phyloP scores from a whole-genome alignment of 176 grass and related monocot species.

The Aegilops tauschii region DNA sequence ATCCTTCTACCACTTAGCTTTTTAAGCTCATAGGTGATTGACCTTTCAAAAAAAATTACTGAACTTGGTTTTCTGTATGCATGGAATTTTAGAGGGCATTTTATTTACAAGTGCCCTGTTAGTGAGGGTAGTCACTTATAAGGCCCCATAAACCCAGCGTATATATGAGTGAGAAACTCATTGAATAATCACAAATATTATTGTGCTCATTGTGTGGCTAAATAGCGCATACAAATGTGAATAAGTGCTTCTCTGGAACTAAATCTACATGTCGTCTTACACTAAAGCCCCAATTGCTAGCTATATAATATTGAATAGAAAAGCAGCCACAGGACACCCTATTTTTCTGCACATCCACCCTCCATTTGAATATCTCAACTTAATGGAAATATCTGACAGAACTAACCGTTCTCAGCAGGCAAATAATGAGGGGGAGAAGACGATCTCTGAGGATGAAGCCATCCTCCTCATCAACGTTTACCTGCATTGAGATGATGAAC shows the following conservation, averaged over 20 bases:
- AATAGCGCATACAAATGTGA: neutral
- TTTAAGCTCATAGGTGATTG: neutral
- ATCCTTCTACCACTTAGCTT: neutral
- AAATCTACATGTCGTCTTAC: neutral
- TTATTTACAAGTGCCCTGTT: neutral
- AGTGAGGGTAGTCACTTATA: neutral
- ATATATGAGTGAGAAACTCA: neutral
- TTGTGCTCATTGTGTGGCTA: neutral
- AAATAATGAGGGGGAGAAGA: conserved; percentile 96
- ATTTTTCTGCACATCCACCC: conserved; percentile 3
- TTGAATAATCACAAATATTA: neutral
- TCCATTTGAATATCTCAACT: conserved; percentile 13
- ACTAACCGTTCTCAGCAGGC: conserved; percentile 87
- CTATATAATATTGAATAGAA: neutral
- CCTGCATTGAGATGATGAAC: conserved; percentile 41
- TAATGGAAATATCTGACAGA: conserved; percentile 1
- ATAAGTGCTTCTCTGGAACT: neutral
- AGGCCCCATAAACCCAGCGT: conserved; percentile 1
- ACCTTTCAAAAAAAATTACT: neutral
- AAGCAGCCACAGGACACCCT: neutral
- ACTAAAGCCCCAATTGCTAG: neutral
- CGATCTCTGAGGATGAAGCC: conserved; percentile 72
- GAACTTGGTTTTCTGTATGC: neutral
- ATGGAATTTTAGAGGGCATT: neutral
- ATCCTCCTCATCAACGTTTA: conserved; percentile 62